Conservation (phyloP, 108 stramenopile genomes). For the Parmales sp. region DNA sequence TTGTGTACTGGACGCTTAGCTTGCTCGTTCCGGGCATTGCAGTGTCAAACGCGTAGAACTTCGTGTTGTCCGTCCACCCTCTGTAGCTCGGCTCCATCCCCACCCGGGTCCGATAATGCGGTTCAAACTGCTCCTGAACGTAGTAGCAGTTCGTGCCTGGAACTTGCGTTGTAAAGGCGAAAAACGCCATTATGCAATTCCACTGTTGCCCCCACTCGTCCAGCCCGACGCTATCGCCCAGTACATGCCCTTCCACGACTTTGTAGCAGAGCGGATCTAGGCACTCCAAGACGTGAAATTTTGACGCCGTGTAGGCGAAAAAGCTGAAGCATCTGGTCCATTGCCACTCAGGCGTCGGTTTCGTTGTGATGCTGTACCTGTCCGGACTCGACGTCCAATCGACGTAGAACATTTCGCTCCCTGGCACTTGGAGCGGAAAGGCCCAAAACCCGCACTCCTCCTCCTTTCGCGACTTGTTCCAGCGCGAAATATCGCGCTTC, state of each 20-base stretch:
- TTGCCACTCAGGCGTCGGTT: neutral
- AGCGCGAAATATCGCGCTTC: neutral
- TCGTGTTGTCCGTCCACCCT: neutral
- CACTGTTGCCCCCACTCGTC: neutral
- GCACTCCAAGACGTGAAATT: constrained; percentile 11
- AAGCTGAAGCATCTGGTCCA: constrained; percentile 13
- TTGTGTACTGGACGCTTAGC: neutral
- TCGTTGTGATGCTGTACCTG: neutral
- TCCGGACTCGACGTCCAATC: constrained; percentile 16
- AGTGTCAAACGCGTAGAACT: constrained; percentile 10
- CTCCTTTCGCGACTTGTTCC: neutral
- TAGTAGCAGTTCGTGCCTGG: constrained; percentile 12
- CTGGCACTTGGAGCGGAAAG: constrained; percentile 3
- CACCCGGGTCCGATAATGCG: constrained; percentile 2
- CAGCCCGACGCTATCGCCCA: neutral
- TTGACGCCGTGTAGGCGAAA: constrained; percentile 11
- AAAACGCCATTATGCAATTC: constrained; percentile 7
- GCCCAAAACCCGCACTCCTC: constrained; percentile 10
- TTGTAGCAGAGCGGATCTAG: neutral
- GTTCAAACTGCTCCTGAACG: neutral
- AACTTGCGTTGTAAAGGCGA: constrained; percentile 6
- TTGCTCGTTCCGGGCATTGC: constrained; percentile 10
- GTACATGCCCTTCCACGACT: neutral
- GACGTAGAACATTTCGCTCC: neutral
- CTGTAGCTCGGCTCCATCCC: neutral